A percentile compares a stretch with the other conserved stretches of the same genome.
These are phyloP conservation scores for Boletus tomentosulus DNA, from an alignment of 768 basidiomycete genomes.

Conservation along the genomic window DNA sequence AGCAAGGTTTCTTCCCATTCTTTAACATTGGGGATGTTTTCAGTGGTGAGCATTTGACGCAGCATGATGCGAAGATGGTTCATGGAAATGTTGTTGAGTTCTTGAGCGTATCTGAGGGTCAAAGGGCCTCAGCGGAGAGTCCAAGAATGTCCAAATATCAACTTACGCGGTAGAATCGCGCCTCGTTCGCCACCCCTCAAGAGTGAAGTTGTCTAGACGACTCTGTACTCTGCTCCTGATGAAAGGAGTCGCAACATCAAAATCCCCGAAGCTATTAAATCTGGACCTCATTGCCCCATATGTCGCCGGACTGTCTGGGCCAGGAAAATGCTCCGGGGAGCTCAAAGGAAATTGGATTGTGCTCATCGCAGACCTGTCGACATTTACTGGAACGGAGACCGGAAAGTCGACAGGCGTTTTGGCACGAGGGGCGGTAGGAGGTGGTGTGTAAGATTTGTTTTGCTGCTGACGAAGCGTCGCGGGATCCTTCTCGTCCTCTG, in stretches of 20 bases:
- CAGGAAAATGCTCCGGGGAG: constrained; percentile 60
- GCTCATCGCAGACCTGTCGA: constrained; percentile 50
- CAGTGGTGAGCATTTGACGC: constrained; percentile 81
- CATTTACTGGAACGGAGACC: constrained; percentile 45
- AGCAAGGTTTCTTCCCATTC: constrained; percentile 90
- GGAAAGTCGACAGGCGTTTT: constrained; percentile 61
- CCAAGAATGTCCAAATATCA: constrained; percentile 1
- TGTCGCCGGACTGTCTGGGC: constrained; percentile 53
- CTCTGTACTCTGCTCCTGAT: constrained; percentile 84
- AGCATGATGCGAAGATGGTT: constrained; percentile 87
- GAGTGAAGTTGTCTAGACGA: constrained; percentile 54
- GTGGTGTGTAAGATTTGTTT: constrained; percentile 11
- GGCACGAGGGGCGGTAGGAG: constrained; percentile 37
- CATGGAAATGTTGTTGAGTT: constrained; percentile 84
- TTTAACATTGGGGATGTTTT: constrained; percentile 72
- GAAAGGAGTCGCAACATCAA: constrained; percentile 71
- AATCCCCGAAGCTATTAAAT: constrained; percentile 71
- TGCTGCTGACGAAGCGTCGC: constrained; percentile 40
- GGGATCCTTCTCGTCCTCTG: constrained; percentile 72
- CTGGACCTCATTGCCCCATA: constrained; percentile 50
- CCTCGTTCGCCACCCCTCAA: constrained; percentile 82
- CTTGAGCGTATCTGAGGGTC: constrained; percentile 64
- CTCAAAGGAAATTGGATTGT: constrained; percentile 79
- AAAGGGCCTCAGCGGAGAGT: constrained; percentile 2
- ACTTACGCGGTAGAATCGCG: constrained; percentile 88